Evolutionary conservation across 306 rosid genomes (phyloP), one percentile per base, ranked within the genome.

Genomic region (Gastrolobium bilobum): DNA sequence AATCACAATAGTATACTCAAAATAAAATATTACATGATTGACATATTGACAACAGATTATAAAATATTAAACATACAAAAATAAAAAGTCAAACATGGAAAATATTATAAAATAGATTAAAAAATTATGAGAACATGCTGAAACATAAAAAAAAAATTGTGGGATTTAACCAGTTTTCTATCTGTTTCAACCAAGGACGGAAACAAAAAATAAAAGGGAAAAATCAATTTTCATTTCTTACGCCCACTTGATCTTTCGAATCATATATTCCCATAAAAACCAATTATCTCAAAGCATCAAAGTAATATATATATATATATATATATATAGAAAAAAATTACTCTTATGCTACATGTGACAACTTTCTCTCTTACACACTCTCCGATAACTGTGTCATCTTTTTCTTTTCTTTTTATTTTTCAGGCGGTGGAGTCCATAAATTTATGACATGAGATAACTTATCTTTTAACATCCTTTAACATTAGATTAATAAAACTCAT

Each of bases 71-170:
- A 38, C 50, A 62, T 26, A 3, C 38, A 31, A 3, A 10, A 4
- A 7, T 30, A 35, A 33, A 43, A 64, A 59, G 80, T 62, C 84
- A 79, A 69, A 69, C 56, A 1, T 62, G 35, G 60, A 74, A 71
- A 79, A 75, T 14, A 54, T 59, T 57, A 10, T 37, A 63, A 48
- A 62, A 51, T 70, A 29, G 0, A 54, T 56, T 58, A 3, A 57
- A 48, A 73, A 68, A 35, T 10, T 26, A 52, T 14, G 62, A 73
- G 59, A 82, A 61, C 68, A 70, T 61, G 68, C 7, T n/a, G 29
- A 69, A 51, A 33, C 63, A 51, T 20, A 20, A 20, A 15, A 33
- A 15, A 33, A 68, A 50, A 10, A 4, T 56, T 31, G 29, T 2
- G 60, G 68, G 60, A 62, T 50, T 62, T 50, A 34, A 48, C 33